Base-by-base conservation (phyloP, 2,329 filamentous ascomycete species). In the Emergomyces pasteurianus region DNA sequence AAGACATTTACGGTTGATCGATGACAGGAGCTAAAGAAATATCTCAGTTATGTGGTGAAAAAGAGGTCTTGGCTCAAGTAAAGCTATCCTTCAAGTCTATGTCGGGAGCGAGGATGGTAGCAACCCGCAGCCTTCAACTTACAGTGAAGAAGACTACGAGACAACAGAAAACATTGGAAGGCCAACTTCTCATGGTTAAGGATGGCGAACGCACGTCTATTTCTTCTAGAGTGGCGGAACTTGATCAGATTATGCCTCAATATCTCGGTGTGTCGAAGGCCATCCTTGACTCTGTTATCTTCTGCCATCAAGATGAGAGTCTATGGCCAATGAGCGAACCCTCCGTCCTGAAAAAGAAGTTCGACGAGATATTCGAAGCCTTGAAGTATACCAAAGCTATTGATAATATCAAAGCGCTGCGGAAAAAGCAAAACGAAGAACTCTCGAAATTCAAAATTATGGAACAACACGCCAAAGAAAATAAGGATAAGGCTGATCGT, bases 281-380 rank as follows among this genome's bases (percentile, higher is more conserved):
- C 14, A 86, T 99, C 60, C 81, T 99, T 31, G 92, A 97, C 66
- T 88, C 88, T 62, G 94, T 99, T 72, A 96, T 99, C 67, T 99
- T 99, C 76, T 99, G 94, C 72, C 94, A 99, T 71, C 94, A 99
- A 71, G 94, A 99, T 72, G 94, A 99, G 67, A 96, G 92, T 31
- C 76, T 97, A 34, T 99, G 94, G 94, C 94, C 94, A 0, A 86
- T 99, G 81, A 95, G 90, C 70, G 90, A 95, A 69, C 90, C 94
- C 0, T 79, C 83, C 0, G 84, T 84, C 0, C 79, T 99, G 58
- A 99, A 99, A 75, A 95, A 95, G 73, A 88, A 86, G 58, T 99
- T 99, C 63, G 94, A 99, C 70, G 90, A 96, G 71, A 99, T 99
- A 12, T 99, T 99, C 67, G 94, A 97, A 75, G 94, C 94, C 1